phyloP scores from a whole-genome alignment of 495 filamentous ascomycete genomes.

The Pyrenopolyporus hunteri region DNA sequence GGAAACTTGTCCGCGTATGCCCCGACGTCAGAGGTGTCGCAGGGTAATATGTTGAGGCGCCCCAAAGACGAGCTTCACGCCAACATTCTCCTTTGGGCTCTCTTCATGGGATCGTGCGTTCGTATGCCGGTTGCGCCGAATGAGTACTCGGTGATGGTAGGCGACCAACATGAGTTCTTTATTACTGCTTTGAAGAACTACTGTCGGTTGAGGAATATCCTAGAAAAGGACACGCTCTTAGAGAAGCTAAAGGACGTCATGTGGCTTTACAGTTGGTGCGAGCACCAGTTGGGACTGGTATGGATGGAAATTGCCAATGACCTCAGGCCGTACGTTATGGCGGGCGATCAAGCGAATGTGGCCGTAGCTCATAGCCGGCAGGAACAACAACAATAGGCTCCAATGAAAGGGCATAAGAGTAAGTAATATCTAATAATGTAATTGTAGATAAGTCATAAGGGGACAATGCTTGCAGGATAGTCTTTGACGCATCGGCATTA shows the following conservation, averaged over 20 bases:
- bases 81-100: constrained; percentile 40
- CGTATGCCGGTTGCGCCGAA: constrained; percentile 18
- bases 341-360: neutral
- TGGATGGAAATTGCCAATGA: constrained; percentile 38
- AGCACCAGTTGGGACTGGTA: constrained; percentile 35
- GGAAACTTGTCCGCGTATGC: constrained; percentile 40
- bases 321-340: constrained; percentile 20
- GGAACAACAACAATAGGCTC: neutral
- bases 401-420: neutral
- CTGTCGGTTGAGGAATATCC: constrained; percentile 34
- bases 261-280: constrained; percentile 41
- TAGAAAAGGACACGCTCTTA: constrained; percentile 23
- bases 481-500: neutral
- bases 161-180: constrained; percentile 39
- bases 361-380: neutral
- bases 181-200: constrained; percentile 38
- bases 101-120: constrained; percentile 41
- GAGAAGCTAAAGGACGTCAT: constrained; percentile 35
- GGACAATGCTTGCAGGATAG: neutral
- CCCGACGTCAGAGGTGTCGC: constrained; percentile 21
- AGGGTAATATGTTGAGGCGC: constrained; percentile 1
- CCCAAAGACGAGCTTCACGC: constrained; percentile 36
- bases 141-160: constrained; percentile 10
- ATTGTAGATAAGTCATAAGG: neutral
- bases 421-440: constrained; percentile 32